Evolutionary conservation across 2,329 filamentous ascomycete genomes (phyloP), one percentile per base, ranked within the genome.

Genomic region (Cordyceps militaris): DNA sequence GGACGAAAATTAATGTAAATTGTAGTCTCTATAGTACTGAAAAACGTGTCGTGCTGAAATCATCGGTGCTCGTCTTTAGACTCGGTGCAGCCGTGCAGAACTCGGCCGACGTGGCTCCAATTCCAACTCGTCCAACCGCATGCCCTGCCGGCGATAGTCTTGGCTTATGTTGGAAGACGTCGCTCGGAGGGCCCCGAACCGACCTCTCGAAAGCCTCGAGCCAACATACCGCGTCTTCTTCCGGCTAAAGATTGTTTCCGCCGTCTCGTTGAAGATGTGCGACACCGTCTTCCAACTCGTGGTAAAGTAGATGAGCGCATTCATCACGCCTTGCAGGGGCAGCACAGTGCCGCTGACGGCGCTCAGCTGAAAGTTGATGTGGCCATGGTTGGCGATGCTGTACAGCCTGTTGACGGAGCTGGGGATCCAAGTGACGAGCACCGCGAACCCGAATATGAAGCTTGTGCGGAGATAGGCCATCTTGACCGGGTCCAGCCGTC

Each of bases 271-370:
- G 63, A n/a, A 46, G 68, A 69, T n/a, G 66, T 68, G 43, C 63
- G 42, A 10, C 14, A 73, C 62, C 1, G 60, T 64, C 14, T 61
- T 64, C 79, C 77, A 82, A 63, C 77, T 88, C 1, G 87, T 88
- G 3, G 80, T 82, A 60, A 88, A 81, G 69, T 90, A 93, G 52
- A 93, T 89, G 50, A 89, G 71, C 34, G 85, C 81, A 66, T 93
- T 93, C 88, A 88, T 92, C 50, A 91, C 82, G 0, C 89, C 89
- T 68, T 93, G 89, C 0, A 91, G 75, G 0, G 89, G 88, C 3
- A 93, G 75, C 0, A 92, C 88, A 13, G 88, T 77, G 2, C 85
- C 85, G 24, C 86, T 86, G 1, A 83, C 80, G 38, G 89, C 78
- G 66, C 87, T 87, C 43, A 92, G 78, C 2, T 76, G 78, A 66